These are phyloP conservation scores for Planoprotostelium fungivorum DNA, from an alignment of 78 protist species.

Conservation along the genomic window DNA sequence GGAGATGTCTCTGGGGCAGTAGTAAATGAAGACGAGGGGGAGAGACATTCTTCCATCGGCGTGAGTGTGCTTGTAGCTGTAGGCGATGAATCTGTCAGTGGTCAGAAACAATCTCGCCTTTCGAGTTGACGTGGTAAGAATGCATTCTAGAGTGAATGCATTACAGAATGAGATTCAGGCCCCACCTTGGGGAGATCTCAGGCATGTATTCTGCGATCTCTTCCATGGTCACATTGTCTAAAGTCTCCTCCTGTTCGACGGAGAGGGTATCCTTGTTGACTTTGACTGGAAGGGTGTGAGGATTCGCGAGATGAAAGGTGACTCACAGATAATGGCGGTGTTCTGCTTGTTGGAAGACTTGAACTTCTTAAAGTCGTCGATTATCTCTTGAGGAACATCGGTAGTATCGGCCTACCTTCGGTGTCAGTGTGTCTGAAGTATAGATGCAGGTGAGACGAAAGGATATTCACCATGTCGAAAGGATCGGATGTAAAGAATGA, in stretches of 20 bases:
- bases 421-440: no score
- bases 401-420: not conserved
- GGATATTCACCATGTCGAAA: no score
- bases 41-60: slow-evolving; percentile 61
- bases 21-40: slow-evolving; percentile 65
- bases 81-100: not conserved
- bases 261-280: not conserved
- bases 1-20: slow-evolving; percentile 51
- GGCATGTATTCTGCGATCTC: slow-evolving; percentile 1
- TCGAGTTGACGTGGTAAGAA: no score
- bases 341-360: not conserved
- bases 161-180: not conserved
- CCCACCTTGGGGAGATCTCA: not conserved
- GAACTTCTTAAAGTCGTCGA: not conserved
- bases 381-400: not conserved
- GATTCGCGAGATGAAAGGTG: not conserved
- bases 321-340: not conserved
- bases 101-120: no score
- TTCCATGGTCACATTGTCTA: not conserved
- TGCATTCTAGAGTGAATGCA: no score
- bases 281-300: not conserved
- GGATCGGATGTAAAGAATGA: no score
- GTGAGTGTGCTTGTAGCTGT: slow-evolving; percentile 49
- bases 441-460: no score
- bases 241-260: not conserved